A percentile compares a stretch with the other conserved stretches of the same genome.
These are phyloP conservation scores for Boletus rex-veris DNA, from an alignment of 768 basidiomycete species.

Conservation along the genomic window DNA sequence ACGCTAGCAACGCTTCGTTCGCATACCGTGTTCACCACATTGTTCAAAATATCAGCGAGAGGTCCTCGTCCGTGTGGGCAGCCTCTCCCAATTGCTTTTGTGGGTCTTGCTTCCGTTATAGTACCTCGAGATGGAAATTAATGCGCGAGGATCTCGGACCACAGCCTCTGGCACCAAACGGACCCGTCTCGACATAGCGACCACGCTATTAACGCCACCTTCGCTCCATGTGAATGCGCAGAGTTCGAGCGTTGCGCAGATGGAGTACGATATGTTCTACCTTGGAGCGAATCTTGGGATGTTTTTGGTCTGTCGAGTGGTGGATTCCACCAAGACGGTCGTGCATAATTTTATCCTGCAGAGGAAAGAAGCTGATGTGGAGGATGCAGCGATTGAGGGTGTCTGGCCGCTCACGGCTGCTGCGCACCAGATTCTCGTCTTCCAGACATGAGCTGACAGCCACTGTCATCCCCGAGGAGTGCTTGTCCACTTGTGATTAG, in stretches of 20 bases:
- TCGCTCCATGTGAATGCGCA: slow-evolving; percentile 18
- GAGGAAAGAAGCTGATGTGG: slow-evolving; percentile 27
- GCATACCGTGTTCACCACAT: slow-evolving; percentile 24
- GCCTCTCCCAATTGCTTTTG: slow-evolving; percentile 9
- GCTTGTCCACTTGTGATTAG: not conserved
- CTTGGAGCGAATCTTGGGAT: slow-evolving; percentile 27
- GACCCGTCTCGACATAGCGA: slow-evolving; percentile 27
- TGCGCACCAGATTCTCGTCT: slow-evolving; percentile 33
- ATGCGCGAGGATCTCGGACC: not conserved
- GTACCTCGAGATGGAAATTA: not conserved
- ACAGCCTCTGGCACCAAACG: slow-evolving; percentile 19
- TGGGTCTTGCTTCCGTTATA: slow-evolving; percentile 9
- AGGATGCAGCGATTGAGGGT: slow-evolving; percentile 27
- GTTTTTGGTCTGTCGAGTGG: slow-evolving; percentile 25
- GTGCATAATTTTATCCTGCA: slow-evolving; percentile 31
- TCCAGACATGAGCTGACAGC: slow-evolving; percentile 12
- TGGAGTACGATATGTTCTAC: slow-evolving; percentile 32
- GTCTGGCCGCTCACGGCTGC: slow-evolving; percentile 30
- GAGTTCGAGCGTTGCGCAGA: slow-evolving; percentile 2
- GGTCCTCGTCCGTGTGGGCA: not conserved
- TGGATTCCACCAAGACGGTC: slow-evolving; percentile 15
- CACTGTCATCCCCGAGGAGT: no score
- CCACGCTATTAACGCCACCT: slow-evolving; percentile 25
- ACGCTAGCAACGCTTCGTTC: slow-evolving; percentile 30
- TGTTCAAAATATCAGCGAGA: not conserved